Evolutionary conservation across 805 yeast genomes (phyloP), one percentile per base, ranked within the genome.

Genomic region (Lipomyces japonicus): DNA sequence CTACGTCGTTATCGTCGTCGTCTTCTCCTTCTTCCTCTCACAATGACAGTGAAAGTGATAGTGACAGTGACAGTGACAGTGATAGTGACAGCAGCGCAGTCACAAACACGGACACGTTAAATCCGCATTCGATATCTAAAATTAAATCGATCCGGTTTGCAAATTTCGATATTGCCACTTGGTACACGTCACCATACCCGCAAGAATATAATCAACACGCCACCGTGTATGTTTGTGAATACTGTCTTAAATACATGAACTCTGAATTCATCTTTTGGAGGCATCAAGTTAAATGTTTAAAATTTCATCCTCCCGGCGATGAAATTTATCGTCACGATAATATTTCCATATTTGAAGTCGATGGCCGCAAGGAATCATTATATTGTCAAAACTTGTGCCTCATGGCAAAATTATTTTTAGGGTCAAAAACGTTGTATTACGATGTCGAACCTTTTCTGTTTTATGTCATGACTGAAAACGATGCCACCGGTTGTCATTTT

Each of bases 381-480:
- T 91, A 84, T 63, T 89, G 97, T 67, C 96, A 89, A 65, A 89
- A 88, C 64, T 68, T 93, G 48, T 93, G 98, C 71, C 72, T 91
- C 38, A 67, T 93, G 58, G 95, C 97, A 2, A 93, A 91, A 65
- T 69, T 89, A 51, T 93, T 90, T 62, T 73, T 93, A 44, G 87
- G 90, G 66, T 87, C 96, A 1, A 93, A 93, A 64, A 88, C 97
- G 0, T 71, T 93, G 44, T 90, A 89, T 64, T 88, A 88, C 64
- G 97, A 93, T 63, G 97, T 91, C 39, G 96, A 93, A 66, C 96
- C 97, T 1, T 91, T 91, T 61, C 77, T 85, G 64, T 93, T 93
- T 64, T 93, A 91, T 67, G 80, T 90, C 1, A 68, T 93, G 39
- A 85, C 91, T 3, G 93, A 85, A 57, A 71, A 76, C 38, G 86